Base-by-base conservation (phyloP, 139 green algal genomes). In the Pleodorina starrii region DNA sequence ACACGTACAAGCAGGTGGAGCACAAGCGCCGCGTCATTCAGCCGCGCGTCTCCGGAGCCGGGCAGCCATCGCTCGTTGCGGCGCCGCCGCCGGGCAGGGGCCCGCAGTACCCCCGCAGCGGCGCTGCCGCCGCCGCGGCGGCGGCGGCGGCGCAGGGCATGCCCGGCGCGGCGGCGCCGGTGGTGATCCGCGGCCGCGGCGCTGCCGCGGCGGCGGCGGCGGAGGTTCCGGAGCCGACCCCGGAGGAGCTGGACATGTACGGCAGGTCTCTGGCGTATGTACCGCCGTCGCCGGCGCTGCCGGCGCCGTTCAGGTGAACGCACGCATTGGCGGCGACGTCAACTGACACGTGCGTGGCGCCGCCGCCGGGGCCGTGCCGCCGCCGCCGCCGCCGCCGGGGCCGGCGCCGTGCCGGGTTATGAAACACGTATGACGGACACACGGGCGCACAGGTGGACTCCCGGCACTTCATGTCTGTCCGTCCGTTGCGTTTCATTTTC, bases 1-100 rank as follows among this genome's bases (percentile, higher is more conserved):
- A 97, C 84, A 91, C 96, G 78, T 98, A 98, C 95, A 98, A 98
- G 89, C 57, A 81, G 48, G 93, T 98, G 21, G 89, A 95, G 91
- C 96, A 98, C 66, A 89, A 91, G 68, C 75, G 81, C 42, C 60
- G 79, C 38, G 50, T 91, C 42, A 72, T 91, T 16, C 74, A 36
- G 32, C 44, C 29, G 81, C 38, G 29, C n/a, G 32, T 63, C 17
- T 60, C 77, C 25, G 38, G 85, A 0, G 44, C 59, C 1, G 57
- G 44, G 14, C 84, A 51, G n/a, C 29, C 60, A 43, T 21, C 63
- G 43, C 11, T 46, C 19, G 43, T 51, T 27, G 1, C 82, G 2
- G 46, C 63, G 44, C 4, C 16, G 59, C 1, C 57, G 23, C 7
- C 72, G 86, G 73, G 85, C 44, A 73, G 32, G 63, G 63, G 63